Evolutionary conservation across 2,329 filamentous ascomycete genomes (phyloP).

Genomic region (Penicillium sp.): DNA sequence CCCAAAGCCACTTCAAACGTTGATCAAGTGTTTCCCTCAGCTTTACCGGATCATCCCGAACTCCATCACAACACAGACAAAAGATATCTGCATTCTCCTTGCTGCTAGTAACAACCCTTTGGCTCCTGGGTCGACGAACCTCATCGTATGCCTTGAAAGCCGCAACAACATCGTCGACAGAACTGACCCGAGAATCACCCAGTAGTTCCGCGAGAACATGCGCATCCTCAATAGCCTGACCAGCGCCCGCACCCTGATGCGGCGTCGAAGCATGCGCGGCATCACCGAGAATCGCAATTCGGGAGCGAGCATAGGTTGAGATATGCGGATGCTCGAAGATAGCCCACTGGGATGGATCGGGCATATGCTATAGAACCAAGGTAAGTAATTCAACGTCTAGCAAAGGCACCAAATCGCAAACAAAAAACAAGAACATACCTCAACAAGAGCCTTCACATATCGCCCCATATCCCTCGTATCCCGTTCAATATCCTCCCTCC

Average conservation of each 20-base stretch:
- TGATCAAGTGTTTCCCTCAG: slow-evolving; percentile 18
- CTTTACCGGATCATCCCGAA: slow-evolving; percentile 22
- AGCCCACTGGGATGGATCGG: slow-evolving; percentile 30
- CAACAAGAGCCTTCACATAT: slow-evolving; percentile 22
- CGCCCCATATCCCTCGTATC: slow-evolving; percentile 25
- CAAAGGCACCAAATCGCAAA: background rate
- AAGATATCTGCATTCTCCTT: slow-evolving; percentile 34
- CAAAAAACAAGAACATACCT: too few relatives aligned
- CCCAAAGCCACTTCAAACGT: slow-evolving; percentile 30
- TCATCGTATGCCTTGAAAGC: slow-evolving; percentile 48
- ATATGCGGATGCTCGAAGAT: slow-evolving; percentile 30
- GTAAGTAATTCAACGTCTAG: background rate
- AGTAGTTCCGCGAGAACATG: slow-evolving; percentile 40
- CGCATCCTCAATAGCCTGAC: slow-evolving; percentile 34
- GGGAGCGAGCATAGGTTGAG: slow-evolving; percentile 24
- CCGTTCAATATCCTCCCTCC: slow-evolving; percentile 23
- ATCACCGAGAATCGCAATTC: slow-evolving; percentile 30
- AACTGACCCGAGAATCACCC: slow-evolving; percentile 29
- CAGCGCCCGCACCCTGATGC: slow-evolving; percentile 34
- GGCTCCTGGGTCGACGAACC: slow-evolving; percentile 42
- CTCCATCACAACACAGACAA: slow-evolving; percentile 22
- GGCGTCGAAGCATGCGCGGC: slow-evolving; percentile 35
- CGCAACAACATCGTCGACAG: slow-evolving; percentile 30
- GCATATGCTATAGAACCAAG: slow-evolving; percentile 19
- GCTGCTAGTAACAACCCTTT: slow-evolving; percentile 46